Base-by-base conservation (phyloP, 352 stramenopile genomes). In the Hyaloperonospora brassicae region DNA sequence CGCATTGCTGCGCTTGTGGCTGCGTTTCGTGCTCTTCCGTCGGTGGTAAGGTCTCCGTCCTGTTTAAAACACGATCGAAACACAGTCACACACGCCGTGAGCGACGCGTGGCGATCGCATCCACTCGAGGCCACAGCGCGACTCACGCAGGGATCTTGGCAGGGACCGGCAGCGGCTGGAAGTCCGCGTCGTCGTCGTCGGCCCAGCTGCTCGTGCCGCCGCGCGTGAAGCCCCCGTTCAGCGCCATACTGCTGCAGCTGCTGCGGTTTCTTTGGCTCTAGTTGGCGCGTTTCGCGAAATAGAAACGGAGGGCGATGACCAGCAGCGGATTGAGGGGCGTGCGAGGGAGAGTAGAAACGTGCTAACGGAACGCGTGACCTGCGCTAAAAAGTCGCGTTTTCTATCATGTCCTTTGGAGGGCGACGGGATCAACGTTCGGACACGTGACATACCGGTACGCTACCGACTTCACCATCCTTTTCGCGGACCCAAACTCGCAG, bases 111-210 rank as follows among this genome's bases (percentile, higher is more conserved):
- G 36, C 54, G 61, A 31, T n/a, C 3, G 7, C 27, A 63, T 55
- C 34, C 6, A 36, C 6, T 8, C 6, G n/a, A 46, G 1, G 7
- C 27, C 3, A 42, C 22, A 3, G 11, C 5, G 41, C 23, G 58
- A 73, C 52, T 39, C 62, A 87, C 76, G 73, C 69, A 45, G 61
- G 50, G 17, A 84, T 64, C 54, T 79, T 77, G 22, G 62, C 63
- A 17, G 55, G 44, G 9, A 68, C 60, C 11, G 71, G 67, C 14
- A 86, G 59, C 9, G 72, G 73, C 61, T 71, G 63, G 23, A 73
- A 49, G 53, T 90, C 79, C 31, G 69, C 49, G 51, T 88, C 79
- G 50, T 93, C 82, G 44, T 92, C 82, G 46, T 93, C 82, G 47
- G 82, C 82, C 82, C 82, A 93, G 17, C 79, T 89, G 67, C 61